Percentiles rank a stretch among this genome's conserved stretches.
Conservation (phyloP, 495 filamentous ascomycete species). For the Tuber borchii region DNA sequence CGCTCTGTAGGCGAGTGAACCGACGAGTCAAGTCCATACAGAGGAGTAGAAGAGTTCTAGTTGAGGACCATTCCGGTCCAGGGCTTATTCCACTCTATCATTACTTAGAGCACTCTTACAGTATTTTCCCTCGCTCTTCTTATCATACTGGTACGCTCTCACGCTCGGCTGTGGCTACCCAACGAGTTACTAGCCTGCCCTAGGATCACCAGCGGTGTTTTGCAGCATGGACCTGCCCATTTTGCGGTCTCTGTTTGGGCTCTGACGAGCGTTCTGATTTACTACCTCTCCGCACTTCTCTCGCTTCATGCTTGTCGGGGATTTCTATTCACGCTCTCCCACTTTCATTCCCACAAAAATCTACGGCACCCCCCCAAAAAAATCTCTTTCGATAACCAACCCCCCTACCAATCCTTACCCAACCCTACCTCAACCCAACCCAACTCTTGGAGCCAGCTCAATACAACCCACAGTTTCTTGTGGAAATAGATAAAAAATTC, state of each 20-base stretch:
- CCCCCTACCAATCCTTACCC: slow-evolving; percentile 25
- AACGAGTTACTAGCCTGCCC: slow-evolving; percentile 1
- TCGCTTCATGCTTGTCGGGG: slow-evolving; percentile 32
- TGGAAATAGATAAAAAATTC: slow-evolving; percentile 18
- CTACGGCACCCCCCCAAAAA: neutral
- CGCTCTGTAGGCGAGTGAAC: neutral
- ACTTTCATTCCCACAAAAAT: slow-evolving; percentile 13
- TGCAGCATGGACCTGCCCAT: slow-evolving; percentile 34
- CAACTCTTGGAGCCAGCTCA: slow-evolving; percentile 23
- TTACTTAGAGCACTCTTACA: slow-evolving; percentile 14
- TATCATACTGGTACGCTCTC: neutral
- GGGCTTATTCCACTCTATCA: slow-evolving; percentile 16
- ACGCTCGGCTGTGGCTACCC: slow-evolving; percentile 3
- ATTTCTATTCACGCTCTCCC: slow-evolving; percentile 31
- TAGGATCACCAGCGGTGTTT: slow-evolving; percentile 6
- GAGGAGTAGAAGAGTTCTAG: neutral
- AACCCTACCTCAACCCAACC: slow-evolving; percentile 25
- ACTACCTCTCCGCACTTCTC: slow-evolving; percentile 29
- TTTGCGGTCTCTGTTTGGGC: slow-evolving; percentile 29
- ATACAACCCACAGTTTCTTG: slow-evolving; percentile 8
- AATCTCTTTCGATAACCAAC: slow-evolving; percentile 14
- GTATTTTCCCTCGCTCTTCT: neutral
- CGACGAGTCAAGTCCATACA: neutral
- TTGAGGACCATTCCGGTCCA: neutral
- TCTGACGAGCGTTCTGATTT: slow-evolving; percentile 32